Evolutionary conservation across 1,284 basidiomycete species (phyloP).

Genomic region (Austroboletus olivaceoglutinosus): DNA sequence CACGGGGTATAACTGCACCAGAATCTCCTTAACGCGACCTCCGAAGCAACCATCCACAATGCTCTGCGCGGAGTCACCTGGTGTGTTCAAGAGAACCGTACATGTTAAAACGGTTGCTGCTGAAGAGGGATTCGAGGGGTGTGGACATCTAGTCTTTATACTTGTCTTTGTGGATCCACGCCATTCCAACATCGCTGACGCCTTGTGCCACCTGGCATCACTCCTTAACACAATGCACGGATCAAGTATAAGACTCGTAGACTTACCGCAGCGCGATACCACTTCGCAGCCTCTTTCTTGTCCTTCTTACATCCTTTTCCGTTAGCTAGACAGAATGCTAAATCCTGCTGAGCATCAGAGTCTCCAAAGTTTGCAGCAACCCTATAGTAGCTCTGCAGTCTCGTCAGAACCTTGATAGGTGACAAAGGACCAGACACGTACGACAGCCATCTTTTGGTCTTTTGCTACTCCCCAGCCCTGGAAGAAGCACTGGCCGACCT

Average conservation of each 20-base stretch:
- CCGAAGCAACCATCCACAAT: slow-evolving; percentile 9
- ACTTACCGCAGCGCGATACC: slow-evolving; percentile 83
- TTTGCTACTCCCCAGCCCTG: slow-evolving; percentile 87
- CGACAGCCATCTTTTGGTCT: slow-evolving; percentile 84
- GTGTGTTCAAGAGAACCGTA: slow-evolving; percentile 5
- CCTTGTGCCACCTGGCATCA: slow-evolving; percentile 65
- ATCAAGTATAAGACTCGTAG: not conserved
- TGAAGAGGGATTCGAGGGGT: not conserved
- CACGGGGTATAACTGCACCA: slow-evolving; percentile 23
- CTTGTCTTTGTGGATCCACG: slow-evolving; percentile 87
- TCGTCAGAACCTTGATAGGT: slow-evolving; percentile 2
- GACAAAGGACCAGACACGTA: slow-evolving; percentile 37
- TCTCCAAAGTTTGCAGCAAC: slow-evolving; percentile 85
- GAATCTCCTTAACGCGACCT: slow-evolving; percentile 3
- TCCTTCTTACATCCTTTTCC: slow-evolving; percentile 91
- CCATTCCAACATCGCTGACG: slow-evolving; percentile 74
- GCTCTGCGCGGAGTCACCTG: slow-evolving; percentile 13
- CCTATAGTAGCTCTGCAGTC: slow-evolving; percentile 72
- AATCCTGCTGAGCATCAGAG: slow-evolving; percentile 80
- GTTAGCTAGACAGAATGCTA: slow-evolving; percentile 82
- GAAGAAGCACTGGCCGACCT: slow-evolving; percentile 90
- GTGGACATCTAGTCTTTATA: slow-evolving; percentile 33
- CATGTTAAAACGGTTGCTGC: not conserved
- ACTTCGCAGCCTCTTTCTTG: slow-evolving; percentile 80
- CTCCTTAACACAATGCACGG: not conserved